Conservation (phyloP, 768 basidiomycete species). For the Kwoniella dejecticola region DNA sequence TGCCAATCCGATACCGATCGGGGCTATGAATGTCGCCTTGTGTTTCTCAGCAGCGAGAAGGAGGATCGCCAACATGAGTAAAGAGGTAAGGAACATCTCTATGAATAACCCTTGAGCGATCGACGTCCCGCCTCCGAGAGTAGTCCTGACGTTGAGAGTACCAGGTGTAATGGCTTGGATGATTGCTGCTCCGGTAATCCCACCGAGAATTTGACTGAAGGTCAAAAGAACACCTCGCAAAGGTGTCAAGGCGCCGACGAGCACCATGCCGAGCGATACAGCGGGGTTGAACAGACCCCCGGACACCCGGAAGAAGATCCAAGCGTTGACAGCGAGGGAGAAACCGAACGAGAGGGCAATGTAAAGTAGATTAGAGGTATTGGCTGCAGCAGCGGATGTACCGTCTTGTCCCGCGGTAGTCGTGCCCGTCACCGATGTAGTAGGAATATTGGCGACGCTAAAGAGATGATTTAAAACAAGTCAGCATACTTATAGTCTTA, state of each 20-base stretch:
- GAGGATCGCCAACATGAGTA: constrained; percentile 46
- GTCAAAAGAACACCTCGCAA: constrained; percentile 54
- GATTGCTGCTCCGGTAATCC: constrained; percentile 55
- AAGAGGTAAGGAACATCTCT: constrained; percentile 56
- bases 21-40: constrained; percentile 58
- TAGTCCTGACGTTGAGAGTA: constrained; percentile 46
- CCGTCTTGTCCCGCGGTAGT: constrained; percentile 49
- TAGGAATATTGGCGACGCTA: constrained; percentile 52
- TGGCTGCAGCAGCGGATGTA: constrained; percentile 42
- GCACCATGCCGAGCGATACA: constrained; percentile 55
- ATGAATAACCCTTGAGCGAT: constrained; percentile 55
- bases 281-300: constrained; percentile 58
- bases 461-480: too few relatives aligned
- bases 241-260: constrained; percentile 55
- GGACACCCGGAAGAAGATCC: constrained; percentile 56
- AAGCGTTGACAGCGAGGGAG: constrained; percentile 54
- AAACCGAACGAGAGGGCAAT: constrained; percentile 54
- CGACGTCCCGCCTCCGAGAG: constrained; percentile 46
- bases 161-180: constrained; percentile 54
- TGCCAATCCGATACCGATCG: constrained; percentile 58
- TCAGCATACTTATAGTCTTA: not conserved
- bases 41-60: constrained; percentile 55
- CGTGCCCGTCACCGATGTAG: constrained; percentile 45
- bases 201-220: constrained; percentile 54
- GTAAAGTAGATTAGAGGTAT: constrained; percentile 53